Base-by-base conservation (phyloP, 306 rosid genomes). In the Malus sieversii region DNA sequence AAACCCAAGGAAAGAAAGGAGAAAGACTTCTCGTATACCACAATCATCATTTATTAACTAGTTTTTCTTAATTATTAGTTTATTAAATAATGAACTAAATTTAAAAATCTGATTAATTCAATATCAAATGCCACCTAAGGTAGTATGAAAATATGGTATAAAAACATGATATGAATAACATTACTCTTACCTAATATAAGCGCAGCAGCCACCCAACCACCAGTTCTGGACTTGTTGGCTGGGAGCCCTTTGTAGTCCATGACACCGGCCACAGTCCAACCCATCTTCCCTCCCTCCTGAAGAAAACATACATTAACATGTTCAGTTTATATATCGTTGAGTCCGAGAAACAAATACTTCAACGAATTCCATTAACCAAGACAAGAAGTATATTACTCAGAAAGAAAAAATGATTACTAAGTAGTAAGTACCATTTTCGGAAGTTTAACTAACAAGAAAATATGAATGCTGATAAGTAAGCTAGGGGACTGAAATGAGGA, bases 181-280 rank as follows among this genome's bases (percentile, higher is more conserved):
- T 27, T 27, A 27, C 29, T 27, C 3, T 20, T 74, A 94, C 98
- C 96, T 79, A 86, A 86, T 78, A 92, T 85, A 44, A 87, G 91
- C 40, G 96, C 87, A 32, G 98, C 98, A 0, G 95, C 80, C 10
- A 81, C 81, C 98, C 98, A 92, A 77, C 98, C 95, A 2, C 98
- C 97, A 7, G 98, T 94, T 90, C 83, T 87, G 68, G 88, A 84
- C 77, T 84, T 87, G 52, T 92, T 91, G 75, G 95, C 96, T 27
- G 96, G 93, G 69, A 81, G 75, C 42, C 96, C 97, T 79, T 84
- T 84, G 81, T 87, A 92, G 83, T 94, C 90, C 78, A 90, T 88
- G 68, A 97, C 93, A 80, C 87, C 97, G 70, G 91, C 76, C 64
- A 78, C 87, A 9, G 87, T 83, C 89, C 87, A 85, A 81, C 87